Conservation (phyloP, 257 asterid genomes). For the Gentiana dahurica region DNA sequence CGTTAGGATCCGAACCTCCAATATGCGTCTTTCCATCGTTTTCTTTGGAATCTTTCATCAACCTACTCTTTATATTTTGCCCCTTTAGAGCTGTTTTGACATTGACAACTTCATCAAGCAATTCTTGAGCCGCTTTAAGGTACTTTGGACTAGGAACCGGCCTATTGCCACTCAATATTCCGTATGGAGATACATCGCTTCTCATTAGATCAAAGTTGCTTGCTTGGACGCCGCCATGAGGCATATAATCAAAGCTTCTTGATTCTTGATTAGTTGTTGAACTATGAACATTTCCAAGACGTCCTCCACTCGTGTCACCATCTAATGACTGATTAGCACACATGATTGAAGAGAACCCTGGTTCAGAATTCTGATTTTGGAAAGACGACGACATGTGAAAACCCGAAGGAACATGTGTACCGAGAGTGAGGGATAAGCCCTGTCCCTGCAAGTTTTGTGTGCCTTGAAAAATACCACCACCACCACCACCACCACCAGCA, state of each 20-base stretch:
- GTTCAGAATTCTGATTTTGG: conserved; percentile 30
- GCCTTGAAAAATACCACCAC: conserved; percentile 27
- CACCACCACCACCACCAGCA: no score
- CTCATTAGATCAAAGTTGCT: conserved; percentile 16
- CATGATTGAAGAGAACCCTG: conserved; percentile 32
- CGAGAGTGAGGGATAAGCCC: conserved; percentile 75
- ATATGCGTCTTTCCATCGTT: conserved; percentile 20
- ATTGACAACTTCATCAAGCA: conserved; percentile 78
- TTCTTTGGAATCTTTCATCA: conserved; percentile 27
- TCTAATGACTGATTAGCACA: conserved; percentile 23
- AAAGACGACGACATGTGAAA: conserved; percentile 33
- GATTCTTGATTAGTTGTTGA: conserved; percentile 29
- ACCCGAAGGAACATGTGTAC: conserved; percentile 41
- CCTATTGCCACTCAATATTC: conserved; percentile 31
- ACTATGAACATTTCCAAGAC: conserved; percentile 29
- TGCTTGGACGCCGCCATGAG: conserved; percentile 19
- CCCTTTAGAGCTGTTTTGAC: conserved; percentile 54
- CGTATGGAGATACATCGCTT: conserved; percentile 32
- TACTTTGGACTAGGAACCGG: conserved; percentile 45
- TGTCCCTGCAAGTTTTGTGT: conserved; percentile 36
- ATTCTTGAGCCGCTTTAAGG: conserved; percentile 60
- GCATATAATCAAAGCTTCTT: conserved; percentile 24
- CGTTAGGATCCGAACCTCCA: conserved; percentile 36
- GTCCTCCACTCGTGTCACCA: conserved; percentile 21
- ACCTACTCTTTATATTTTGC: conserved; percentile 25